Evolutionary conservation across 371 early-diverging fungal species (phyloP).

Genomic region (Blastocladiella emersonii): DNA sequence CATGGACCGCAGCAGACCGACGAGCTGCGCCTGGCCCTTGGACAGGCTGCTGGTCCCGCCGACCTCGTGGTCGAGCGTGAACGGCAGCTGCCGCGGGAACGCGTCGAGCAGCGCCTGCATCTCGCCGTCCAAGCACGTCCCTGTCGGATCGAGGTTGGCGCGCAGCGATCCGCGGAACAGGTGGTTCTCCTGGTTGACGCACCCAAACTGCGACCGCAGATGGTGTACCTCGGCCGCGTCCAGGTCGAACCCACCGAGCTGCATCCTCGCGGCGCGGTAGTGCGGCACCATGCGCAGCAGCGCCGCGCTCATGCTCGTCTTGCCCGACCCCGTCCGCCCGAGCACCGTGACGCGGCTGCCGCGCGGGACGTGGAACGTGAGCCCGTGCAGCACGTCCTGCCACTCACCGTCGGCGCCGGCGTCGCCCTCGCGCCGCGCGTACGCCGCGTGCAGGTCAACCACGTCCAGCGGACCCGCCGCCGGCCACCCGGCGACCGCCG

Average conservation of each 20-base stretch:
- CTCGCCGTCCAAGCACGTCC: not conserved
- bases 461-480: slow-evolving; percentile 39
- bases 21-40: slow-evolving; percentile 2
- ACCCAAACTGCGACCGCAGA: not conserved
- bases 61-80: not conserved
- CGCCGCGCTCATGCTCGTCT: not conserved
- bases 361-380: slow-evolving; percentile 46
- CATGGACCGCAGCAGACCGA: not conserved
- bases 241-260: not conserved
- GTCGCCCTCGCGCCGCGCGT: slow-evolving; percentile 48
- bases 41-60: not conserved
- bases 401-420: slow-evolving; percentile 15
- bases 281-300: not conserved
- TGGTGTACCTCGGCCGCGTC: not conserved
- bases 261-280: not conserved
- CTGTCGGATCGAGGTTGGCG: not conserved
- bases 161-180: not conserved
- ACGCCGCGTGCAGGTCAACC: slow-evolving; percentile 48
- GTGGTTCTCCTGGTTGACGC: not conserved
- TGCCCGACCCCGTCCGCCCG: slow-evolving; percentile 51
- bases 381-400: slow-evolving; percentile 45
- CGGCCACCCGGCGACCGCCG: not conserved
- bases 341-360: slow-evolving; percentile 76
- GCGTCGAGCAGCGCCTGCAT: not conserved
- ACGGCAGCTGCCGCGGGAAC: not conserved